Evolutionary conservation across 2,329 filamentous ascomycete species (phyloP), one percentile per base, ranked within the genome.

Genomic region (Metarhizium album): DNA sequence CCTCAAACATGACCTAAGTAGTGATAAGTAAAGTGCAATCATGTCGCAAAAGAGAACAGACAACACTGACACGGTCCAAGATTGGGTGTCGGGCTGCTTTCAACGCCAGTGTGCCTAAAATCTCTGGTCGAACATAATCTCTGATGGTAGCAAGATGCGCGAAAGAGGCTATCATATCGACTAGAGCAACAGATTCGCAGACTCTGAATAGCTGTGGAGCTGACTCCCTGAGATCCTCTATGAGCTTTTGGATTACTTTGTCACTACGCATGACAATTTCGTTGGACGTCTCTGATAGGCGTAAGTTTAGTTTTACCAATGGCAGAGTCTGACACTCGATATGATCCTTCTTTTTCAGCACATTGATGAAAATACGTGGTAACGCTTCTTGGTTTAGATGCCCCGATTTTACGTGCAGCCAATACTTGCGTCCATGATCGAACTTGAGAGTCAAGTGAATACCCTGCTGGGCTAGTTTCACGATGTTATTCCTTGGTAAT

Each of bases 241-340:
- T 79, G 2, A 98, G 73, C 11, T 79, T 69, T 55, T 87, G 80
- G 11, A 96, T 76, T 2, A 86, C 81, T 45, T 79, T 76, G 62
- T 96, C 89, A 60, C 87, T 95, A 69, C 91, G 83, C 55, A 84
- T 76, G 3, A 95, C 76, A 2, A 94, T 85, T 66, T 96, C 90
- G 45, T 87, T 83, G 52, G 91, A 86, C 0, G 89, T 86, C 55
- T 94, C 84, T 0, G 80, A 79, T 40, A 96, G 86, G 60, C 85
- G 80, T 52, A 81, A 74, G 58, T 84, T 97, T 38, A 88, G 72
- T 62, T 96, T 93, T 55, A 95, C 76, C 11, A 98, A 74, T 50
- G 84, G 78, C 9, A 97, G 64, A 0, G 93, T 97, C 59, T 94
- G 88, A 58, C 90, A 97, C 64, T 97, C 89, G 31, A 95, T 76